Base-by-base conservation (phyloP, 106 monocot genomes). In the Platanthera guangdongensis region DNA sequence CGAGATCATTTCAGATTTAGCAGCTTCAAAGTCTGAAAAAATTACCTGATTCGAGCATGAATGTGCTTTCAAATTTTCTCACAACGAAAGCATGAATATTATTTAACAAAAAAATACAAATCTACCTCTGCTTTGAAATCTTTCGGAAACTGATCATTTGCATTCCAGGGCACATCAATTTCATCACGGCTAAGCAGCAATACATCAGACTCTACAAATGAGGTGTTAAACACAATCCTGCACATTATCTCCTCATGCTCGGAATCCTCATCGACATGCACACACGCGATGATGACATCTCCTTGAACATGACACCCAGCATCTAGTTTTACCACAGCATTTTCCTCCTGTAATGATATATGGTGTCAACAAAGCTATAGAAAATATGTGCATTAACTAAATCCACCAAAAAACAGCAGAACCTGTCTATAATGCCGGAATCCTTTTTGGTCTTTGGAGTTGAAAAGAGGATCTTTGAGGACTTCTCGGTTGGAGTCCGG, bases 161-260 rank as follows among this genome's bases (percentile, higher is more conserved):
- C 77, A 90, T 87, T 90, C 94, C 99, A 92, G 11, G 79, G 28
- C 63, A 92, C 75, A 77, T 99, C 99, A 78, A 99, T 80, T 30
- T 99, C 94, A 69, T 94, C 94, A 76, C 80, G 90, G 57, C 71
- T 92, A 57, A 99, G 50, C 45, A 73, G 48, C 63, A 99, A 73
- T 67, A 51, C 54, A 74, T 99, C 85, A 47, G 88, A 86, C 73
- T 88, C 86, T 28, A 99, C 68, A 82, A 99, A 99, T 53, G 92
- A 82, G 49, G 94, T 99, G 79, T 99, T 94, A 77, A 99, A 99
- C 94, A 99, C 94, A 78, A 88, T 79, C 79, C 92, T 88, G 76
- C 94, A 90, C 82, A 94, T 90, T 78, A 87, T 78, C 28, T 90
- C 85, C 82, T 94, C 88, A 8, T 73, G 84, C 52, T 85, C 82